Conservation (phyloP, 1,284 basidiomycete genomes). For the Rhodotorula sp. region DNA sequence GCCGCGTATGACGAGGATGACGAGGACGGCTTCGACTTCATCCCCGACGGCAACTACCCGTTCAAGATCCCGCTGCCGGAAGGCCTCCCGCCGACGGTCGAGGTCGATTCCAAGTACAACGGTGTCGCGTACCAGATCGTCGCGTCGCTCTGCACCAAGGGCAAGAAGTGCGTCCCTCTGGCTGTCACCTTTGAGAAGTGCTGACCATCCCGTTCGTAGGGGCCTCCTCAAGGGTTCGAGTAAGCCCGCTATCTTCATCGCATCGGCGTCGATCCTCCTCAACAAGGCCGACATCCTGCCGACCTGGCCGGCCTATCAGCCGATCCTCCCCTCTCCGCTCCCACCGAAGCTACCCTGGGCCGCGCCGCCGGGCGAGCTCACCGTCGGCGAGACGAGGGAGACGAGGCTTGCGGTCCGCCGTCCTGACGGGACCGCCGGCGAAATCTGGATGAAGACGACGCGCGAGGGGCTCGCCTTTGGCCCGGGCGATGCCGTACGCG, state of each 20-base stretch:
- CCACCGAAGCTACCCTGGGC: slow-evolving; percentile 27
- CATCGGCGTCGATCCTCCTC: slow-evolving; percentile 23
- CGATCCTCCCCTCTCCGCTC: slow-evolving; percentile 14
- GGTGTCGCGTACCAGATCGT: slow-evolving; percentile 38
- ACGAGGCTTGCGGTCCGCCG: neutral
- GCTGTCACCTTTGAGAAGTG: neutral
- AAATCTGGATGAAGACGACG: slow-evolving; percentile 21
- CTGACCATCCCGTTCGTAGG: neutral
- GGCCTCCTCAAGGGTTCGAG: slow-evolving; percentile 15
- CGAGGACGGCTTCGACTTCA: slow-evolving; percentile 27
- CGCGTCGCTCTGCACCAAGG: slow-evolving; percentile 27
- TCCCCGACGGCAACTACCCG: slow-evolving; percentile 37
- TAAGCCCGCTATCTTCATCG: slow-evolving; percentile 11
- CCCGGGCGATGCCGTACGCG: slow-evolving; percentile 26
- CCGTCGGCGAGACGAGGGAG: slow-evolving; percentile 27
- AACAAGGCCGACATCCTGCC: slow-evolving; percentile 33
- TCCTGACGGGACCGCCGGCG: neutral
- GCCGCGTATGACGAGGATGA: slow-evolving; percentile 9
- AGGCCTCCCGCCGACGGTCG: slow-evolving; percentile 31
- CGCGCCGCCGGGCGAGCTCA: neutral
- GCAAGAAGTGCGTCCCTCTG: slow-evolving; percentile 26
- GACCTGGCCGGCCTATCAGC: slow-evolving; percentile 24
- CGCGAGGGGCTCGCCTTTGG: slow-evolving; percentile 26
- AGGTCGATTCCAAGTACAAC: slow-evolving; percentile 14
- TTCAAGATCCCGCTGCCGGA: slow-evolving; percentile 36